Evolutionary conservation across 331 rosid genomes (phyloP).

Genomic region (Rhamnella rubrinervis): DNA sequence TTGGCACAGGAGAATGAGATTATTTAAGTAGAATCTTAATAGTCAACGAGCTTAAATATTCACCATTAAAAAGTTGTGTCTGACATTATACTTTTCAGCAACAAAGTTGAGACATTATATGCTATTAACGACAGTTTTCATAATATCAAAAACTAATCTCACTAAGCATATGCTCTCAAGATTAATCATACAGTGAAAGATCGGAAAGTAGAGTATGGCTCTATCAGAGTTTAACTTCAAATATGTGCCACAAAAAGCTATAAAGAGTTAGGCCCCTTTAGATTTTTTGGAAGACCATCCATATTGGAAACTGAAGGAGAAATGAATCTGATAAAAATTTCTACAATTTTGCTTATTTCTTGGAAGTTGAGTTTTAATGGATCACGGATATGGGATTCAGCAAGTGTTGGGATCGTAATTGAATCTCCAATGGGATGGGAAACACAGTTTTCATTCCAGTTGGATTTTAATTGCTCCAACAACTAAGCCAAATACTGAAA

Average conservation of each 20-base stretch:
- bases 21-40: neutral
- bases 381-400: neutral
- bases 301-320: neutral
- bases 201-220: neutral
- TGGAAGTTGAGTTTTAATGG: no score
- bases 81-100: neutral
- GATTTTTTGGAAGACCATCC: neutral
- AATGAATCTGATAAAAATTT: neutral
- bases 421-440: neutral
- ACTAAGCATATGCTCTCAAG: neutral
- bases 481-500: neutral
- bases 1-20: neutral
- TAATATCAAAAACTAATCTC: neutral
- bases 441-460: neutral
- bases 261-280: neutral
- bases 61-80: neutral
- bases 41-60: fast-evolving
- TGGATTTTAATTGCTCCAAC: neutral
- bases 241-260: neutral
- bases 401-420: neutral
- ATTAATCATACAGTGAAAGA: neutral
- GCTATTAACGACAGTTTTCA: no score
- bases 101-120: neutral
- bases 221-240: neutral
- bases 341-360: no score